These are phyloP conservation scores for Seminavis robusta DNA, from an alignment of 108 stramenopile genomes.

Conservation along the genomic window DNA sequence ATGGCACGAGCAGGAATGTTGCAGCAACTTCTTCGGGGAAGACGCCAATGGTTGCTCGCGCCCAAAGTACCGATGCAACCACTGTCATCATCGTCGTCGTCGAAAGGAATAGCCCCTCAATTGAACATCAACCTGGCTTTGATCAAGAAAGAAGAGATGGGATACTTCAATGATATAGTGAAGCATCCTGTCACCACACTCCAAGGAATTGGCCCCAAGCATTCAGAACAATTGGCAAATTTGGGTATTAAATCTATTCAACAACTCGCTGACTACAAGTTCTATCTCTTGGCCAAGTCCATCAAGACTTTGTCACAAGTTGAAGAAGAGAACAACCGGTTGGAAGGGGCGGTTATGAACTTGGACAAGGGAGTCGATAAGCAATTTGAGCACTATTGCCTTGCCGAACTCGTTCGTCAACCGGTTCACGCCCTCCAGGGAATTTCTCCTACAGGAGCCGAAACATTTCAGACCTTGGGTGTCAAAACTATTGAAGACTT, in stretches of 20 bases:
- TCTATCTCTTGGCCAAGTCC: conserved; percentile 25
- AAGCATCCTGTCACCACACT: conserved; percentile 8
- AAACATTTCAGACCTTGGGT: conserved; percentile 10
- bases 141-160: conserved; percentile 32
- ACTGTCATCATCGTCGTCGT: too few species aligned
- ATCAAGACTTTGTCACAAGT: conserved; percentile 24
- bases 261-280: conserved; percentile 45
- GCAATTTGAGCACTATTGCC: conserved; percentile 30
- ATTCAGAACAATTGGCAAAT: conserved; percentile 9
- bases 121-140: conserved; percentile 20
- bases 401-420: conserved; percentile 31
- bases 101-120: too few species aligned
- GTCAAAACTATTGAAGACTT: conserved; percentile 34
- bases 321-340: conserved; percentile 17
- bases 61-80: too few species aligned
- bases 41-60: too few species aligned
- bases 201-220: conserved; percentile 34
- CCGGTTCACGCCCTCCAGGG: conserved; percentile 40
- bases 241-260: conserved; percentile 20
- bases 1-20: too few species aligned
- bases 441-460: conserved; percentile 11
- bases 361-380: conserved; percentile 44
- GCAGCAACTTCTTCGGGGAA: too few species aligned
- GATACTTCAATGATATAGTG: conserved; percentile 11
- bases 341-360: conserved; percentile 22